These are phyloP conservation scores for Rhizopus arrhizus DNA, from an alignment of 371 early-diverging fungal species.

Conservation along the genomic window DNA sequence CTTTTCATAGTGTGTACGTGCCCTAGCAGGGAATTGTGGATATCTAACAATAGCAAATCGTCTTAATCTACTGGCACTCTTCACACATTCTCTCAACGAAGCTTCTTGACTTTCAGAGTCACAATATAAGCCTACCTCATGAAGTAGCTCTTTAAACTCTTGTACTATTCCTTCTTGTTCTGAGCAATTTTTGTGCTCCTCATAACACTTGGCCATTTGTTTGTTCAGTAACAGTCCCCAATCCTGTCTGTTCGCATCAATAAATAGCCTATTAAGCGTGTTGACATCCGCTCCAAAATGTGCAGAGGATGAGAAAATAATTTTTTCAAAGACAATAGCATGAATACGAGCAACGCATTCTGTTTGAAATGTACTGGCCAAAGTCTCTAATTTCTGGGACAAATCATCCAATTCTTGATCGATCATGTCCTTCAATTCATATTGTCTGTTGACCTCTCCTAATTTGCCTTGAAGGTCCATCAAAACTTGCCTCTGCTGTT, in stretches of 20 bases:
- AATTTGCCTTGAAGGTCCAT: background rate
- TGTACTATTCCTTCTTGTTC: background rate
- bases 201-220: constrained; percentile 1
- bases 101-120: background rate
- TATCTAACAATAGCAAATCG: background rate
- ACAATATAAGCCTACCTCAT: background rate
- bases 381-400: background rate
- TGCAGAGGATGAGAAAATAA: background rate
- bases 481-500: background rate
- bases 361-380: background rate
- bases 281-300: background rate
- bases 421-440: background rate
- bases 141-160: background rate
- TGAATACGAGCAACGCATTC: background rate
- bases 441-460: background rate
- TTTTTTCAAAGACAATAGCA: background rate
- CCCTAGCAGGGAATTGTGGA: background rate
- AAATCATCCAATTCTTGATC: background rate
- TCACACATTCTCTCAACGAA: background rate
- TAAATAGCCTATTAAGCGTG: background rate
- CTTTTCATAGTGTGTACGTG: background rate
- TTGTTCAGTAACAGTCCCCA: background rate
- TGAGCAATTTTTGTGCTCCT: background rate
- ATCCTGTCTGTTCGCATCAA: background rate
- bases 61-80: background rate